These are phyloP conservation scores for Dichomitus squalens DNA, from an alignment of 1,284 basidiomycete species.

Conservation along the genomic window DNA sequence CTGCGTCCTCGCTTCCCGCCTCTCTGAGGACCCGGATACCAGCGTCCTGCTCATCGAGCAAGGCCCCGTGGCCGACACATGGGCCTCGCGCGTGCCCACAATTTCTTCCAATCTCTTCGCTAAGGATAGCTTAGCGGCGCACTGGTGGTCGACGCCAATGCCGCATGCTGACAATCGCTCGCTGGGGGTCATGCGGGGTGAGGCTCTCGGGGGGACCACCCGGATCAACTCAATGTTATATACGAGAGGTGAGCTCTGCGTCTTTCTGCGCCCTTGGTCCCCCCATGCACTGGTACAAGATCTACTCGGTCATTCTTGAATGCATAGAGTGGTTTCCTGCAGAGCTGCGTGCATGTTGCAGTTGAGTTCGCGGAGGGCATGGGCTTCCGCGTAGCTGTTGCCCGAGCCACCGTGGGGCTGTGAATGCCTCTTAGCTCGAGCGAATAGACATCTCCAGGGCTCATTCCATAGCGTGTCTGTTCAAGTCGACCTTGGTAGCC, in stretches of 20 bases:
- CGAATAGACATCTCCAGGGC: too few relatives aligned
- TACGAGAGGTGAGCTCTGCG: slow-evolving; percentile 29
- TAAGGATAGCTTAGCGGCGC: slow-evolving; percentile 23
- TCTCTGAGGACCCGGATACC: slow-evolving; percentile 29
- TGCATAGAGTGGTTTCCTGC: too few relatives aligned
- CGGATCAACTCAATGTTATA: slow-evolving; percentile 47
- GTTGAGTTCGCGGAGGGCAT: too few relatives aligned
- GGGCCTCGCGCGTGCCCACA: slow-evolving; percentile 38
- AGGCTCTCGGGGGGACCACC: slow-evolving; percentile 44
- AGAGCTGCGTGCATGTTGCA: too few relatives aligned
- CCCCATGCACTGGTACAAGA: too few relatives aligned
- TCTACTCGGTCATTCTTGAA: too few relatives aligned
- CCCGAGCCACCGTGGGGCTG: too few relatives aligned
- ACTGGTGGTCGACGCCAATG: slow-evolving; percentile 28
- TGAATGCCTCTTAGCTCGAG: too few relatives aligned
- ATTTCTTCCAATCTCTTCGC: slow-evolving; percentile 33
- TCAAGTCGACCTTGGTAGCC: too few relatives aligned
- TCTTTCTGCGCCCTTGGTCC: neutral
- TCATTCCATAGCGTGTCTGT: too few relatives aligned
- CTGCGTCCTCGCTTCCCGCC: slow-evolving; percentile 38
- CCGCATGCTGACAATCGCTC: slow-evolving; percentile 25
- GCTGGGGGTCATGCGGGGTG: slow-evolving; percentile 40
- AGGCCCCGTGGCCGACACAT: slow-evolving; percentile 36
- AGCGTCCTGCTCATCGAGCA: slow-evolving; percentile 38
- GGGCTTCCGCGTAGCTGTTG: too few relatives aligned